Base-by-base conservation (phyloP, 148 eudicot genomes). In the Pouteria glomerata region DNA sequence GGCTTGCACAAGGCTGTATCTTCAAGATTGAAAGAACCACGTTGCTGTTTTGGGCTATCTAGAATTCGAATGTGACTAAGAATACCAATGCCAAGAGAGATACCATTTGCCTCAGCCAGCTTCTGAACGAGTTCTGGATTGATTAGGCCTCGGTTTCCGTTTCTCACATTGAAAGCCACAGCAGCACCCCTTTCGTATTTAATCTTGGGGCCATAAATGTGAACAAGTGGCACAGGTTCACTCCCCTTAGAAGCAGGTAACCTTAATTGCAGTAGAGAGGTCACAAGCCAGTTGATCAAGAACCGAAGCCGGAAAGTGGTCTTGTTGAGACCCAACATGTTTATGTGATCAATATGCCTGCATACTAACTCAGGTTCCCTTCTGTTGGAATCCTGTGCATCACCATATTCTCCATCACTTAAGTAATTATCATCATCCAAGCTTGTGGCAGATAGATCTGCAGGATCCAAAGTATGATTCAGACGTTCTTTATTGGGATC, bases 171-270 rank as follows among this genome's bases (percentile, higher is more conserved):
- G 73, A 95, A 95, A 11, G 98, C 97, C 71, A 95, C 97, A 6
- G 98, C 82, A 48, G 93, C 98, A 19, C 98, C 98, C 67, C 98
- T 82, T 81, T 95, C 98, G 47, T 95, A 95, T 69, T 91, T 89
- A 26, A 95, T 95, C 76, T 95, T 95, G 24, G 98, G 98, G 33
- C 98, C 98, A 60, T 91, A 95, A 23, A 95, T 95, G 68, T 89
- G 96, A 74, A 95, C 90, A 14, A 95, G 85, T 41, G 88, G 84
- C 13, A 78, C 50, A 5, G 60, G 41, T 44, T 66, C 65, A 6
- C 79, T 72, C 45, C 77, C 89, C 72, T 87, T 84, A n/a, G 86
- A 69, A 44, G 85, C 79, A 41, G 72, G 84, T 68, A 87, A 64
- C 73, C 89, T 88, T 70, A 95, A 76, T 57, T 91, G 97, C 64